Base-by-base conservation (phyloP, 2,329 filamentous ascomycete species). In the Ophiostoma quercus region DNA sequence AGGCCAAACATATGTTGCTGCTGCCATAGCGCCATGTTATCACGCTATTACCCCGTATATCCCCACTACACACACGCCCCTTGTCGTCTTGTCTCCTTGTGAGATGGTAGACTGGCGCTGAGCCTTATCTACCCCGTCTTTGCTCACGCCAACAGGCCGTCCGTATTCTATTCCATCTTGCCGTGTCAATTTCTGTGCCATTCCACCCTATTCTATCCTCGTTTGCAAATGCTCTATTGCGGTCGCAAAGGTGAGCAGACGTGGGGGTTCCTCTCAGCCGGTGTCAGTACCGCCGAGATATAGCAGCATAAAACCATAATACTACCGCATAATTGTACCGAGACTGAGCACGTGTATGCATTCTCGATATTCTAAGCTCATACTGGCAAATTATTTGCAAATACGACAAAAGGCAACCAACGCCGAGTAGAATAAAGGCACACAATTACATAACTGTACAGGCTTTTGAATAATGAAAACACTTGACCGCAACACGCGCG, bases 41-140 rank as follows among this genome's bases (percentile, higher is more conserved):
- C 69, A 62, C 66, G 67, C 66, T 68, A 68, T 70, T 70, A 68
- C 69, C 67, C 69, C 69, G 69, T 70, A 68, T 14, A 66, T 22
- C 60, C 22, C 19, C 57, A 37, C 67, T 62, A 62, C 9, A n/a
- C 51, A 22, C 67, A 68, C 54, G n/a, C 51, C 67, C 54, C 43
- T 60, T n/a, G 57, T 34, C 25, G 8, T 8, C 34, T 34, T 8
- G 25, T 34, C 34, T 34, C 34, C 34, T 34, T 29, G 25, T 29
- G 25, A 8, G 5, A 34, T 34, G 34, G 34, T 3, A 34, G 51
- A 25, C 51, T 32, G 14, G 39, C 51, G 5, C 34, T 37, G 43
- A 25, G 22, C 43, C 32, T 65, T 65, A 65, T 65, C 62, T 25
- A 65, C 43, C 32, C 29, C 22, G 22, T 47, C 25, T 60, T 12